A percentile compares a stretch with the other conserved stretches of the same genome.
phyloP scores from a whole-genome alignment of 257 asterid genomes.

The Nicotiana tomentosiformis region DNA sequence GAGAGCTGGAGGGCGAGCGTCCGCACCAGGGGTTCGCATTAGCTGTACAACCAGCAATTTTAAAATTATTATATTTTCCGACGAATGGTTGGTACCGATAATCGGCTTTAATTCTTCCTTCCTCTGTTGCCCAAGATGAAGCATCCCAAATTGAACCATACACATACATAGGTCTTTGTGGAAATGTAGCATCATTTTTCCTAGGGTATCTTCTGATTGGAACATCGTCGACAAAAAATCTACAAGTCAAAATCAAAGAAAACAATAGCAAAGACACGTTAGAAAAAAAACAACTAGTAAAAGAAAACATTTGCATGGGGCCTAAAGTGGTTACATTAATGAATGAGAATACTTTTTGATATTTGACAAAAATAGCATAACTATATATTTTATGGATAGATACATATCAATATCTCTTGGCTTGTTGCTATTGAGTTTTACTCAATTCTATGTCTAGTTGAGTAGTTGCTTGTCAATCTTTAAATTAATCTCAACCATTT shows the following conservation, averaged over 20 bases:
- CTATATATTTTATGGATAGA: not conserved
- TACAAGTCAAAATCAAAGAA: constrained; percentile 15
- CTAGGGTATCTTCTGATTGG: constrained; percentile 74
- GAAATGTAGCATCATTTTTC: constrained; percentile 71
- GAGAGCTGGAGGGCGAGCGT: constrained; percentile 38
- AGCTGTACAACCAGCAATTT: constrained; percentile 46
- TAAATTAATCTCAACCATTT: not conserved
- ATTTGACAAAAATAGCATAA: not conserved
- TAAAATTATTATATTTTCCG: constrained; percentile 59
- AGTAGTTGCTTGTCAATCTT: not conserved
- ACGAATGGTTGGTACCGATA: constrained; percentile 69
- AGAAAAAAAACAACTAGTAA: not conserved
- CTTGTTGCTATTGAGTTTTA: not conserved
- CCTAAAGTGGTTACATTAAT: not conserved
- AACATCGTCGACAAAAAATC: constrained; percentile 82
- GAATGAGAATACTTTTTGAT: not conserved
- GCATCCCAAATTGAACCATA: constrained; percentile 95
- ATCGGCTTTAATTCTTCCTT: constrained; percentile 71
- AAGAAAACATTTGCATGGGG: not conserved
- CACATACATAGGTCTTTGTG: constrained; percentile 59
- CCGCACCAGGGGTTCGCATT: constrained; percentile 33
- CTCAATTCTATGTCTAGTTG: not conserved
- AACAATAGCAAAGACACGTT: not conserved
- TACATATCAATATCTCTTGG: not conserved
- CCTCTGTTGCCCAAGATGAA: constrained; percentile 86